phyloP scores from a whole-genome alignment of 352 stramenopile species.

The Phytophthora fragariaefolia region DNA sequence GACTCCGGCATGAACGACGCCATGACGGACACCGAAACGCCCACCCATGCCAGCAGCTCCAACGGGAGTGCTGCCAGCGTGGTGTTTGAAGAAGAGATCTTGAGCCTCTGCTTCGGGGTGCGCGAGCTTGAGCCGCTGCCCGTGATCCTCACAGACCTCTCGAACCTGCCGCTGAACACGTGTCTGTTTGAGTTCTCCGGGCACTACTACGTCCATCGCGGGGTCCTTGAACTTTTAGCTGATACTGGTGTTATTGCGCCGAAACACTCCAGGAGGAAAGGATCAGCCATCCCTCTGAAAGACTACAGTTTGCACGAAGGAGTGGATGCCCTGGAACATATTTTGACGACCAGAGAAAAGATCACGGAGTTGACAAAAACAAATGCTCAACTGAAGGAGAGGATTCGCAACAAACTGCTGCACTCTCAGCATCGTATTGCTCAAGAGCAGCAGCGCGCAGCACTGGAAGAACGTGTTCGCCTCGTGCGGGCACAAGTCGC shows the following conservation, averaged over 20 bases:
- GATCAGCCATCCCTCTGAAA: slow-evolving; percentile 78
- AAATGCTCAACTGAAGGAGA: slow-evolving; percentile 58
- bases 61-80: slow-evolving; percentile 12
- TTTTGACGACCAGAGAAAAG: slow-evolving; percentile 52
- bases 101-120: slow-evolving; percentile 67
- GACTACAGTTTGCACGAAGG: slow-evolving; percentile 80
- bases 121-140: slow-evolving; percentile 76
- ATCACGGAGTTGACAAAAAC: slow-evolving; percentile 52
- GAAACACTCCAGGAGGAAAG: slow-evolving; percentile 77
- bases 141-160: slow-evolving; percentile 59
- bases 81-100: slow-evolving; percentile 61
- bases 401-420: slow-evolving; percentile 56
- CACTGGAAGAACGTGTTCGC: slow-evolving; percentile 61
- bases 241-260: slow-evolving; percentile 69
- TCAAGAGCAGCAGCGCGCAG: slow-evolving; percentile 55
- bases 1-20: slow-evolving; percentile 37
- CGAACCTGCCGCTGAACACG: slow-evolving; percentile 82
- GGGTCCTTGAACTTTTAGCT: slow-evolving; percentile 70
- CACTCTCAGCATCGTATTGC: slow-evolving; percentile 47
- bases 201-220: slow-evolving; percentile 70
- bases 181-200: slow-evolving; percentile 82
- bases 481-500: slow-evolving; percentile 52
- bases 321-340: slow-evolving; percentile 71
- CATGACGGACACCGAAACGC: slow-evolving; percentile 32
- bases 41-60: slow-evolving; percentile 14